Conservation (phyloP, 345 rosid species). For the Bruguiera parviflora region DNA sequence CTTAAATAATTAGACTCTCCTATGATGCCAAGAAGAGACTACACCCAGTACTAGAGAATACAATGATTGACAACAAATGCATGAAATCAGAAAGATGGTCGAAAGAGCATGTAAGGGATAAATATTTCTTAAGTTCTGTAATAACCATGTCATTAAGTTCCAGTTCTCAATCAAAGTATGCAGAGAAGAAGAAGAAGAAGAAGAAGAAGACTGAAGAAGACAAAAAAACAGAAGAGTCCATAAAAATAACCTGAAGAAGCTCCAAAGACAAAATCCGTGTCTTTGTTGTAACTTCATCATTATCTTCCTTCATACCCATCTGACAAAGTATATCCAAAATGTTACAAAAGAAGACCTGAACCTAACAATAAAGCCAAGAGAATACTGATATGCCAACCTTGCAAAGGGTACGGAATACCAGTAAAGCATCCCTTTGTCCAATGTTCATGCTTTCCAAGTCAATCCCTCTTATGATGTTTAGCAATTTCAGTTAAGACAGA, state of each 20-base stretch:
- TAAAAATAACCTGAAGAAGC: slow-evolving; percentile 81
- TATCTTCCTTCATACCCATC: slow-evolving; percentile 99
- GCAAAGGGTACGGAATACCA: slow-evolving; percentile 96
- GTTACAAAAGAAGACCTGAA: slow-evolving; percentile 21
- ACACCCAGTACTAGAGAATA: neutral
- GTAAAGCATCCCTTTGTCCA: slow-evolving; percentile 89
- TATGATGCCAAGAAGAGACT: neutral
- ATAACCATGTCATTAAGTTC: neutral
- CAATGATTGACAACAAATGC: neutral
- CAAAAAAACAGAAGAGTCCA: slow-evolving; percentile 9
- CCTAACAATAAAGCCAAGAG: slow-evolving; percentile 12
- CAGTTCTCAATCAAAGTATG: neutral
- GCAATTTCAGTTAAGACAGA: slow-evolving; percentile 10
- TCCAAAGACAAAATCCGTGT: slow-evolving; percentile 92
- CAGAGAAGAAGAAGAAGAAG: neutral
- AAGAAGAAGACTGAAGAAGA: neutral
- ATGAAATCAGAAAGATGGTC: neutral
- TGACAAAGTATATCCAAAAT: slow-evolving; percentile 30
- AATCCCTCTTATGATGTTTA: slow-evolving; percentile 54
- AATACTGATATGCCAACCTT: slow-evolving; percentile 55
- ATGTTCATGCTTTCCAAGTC: slow-evolving; percentile 94
- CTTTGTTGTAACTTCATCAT: slow-evolving; percentile 87
- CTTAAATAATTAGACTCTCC: neutral
- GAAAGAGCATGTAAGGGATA: neutral
- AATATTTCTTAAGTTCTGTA: neutral